phyloP scores from a whole-genome alignment of 257 asterid species.

The Schizonepeta tenuifolia region DNA sequence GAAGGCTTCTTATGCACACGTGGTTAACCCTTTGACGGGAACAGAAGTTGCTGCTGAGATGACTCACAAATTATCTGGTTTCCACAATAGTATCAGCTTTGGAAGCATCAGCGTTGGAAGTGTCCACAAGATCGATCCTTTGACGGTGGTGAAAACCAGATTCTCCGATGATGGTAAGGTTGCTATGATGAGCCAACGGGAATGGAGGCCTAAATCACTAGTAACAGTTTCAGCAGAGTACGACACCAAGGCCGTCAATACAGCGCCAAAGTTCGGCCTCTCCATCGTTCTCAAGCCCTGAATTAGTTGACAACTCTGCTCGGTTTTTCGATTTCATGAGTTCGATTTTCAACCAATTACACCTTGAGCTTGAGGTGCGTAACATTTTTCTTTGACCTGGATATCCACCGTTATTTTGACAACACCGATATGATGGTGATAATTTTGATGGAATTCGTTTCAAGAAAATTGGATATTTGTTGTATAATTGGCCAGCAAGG shows the following conservation, averaged over 20 bases:
- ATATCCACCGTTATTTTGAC: conserved; percentile 39
- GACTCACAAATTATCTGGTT: conserved; percentile 64
- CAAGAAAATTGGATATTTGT: conserved; percentile 34
- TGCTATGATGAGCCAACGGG: conserved; percentile 69
- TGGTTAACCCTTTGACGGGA: conserved; percentile 55
- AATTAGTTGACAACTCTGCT: conserved; percentile 36
- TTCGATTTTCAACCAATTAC: conserved; percentile 27
- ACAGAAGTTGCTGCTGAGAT: conserved; percentile 85
- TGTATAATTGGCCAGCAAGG: conserved; percentile 42
- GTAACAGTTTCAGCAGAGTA: conserved; percentile 81
- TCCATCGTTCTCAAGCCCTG: conserved; percentile 78
- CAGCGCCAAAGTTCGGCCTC: conserved; percentile 69
- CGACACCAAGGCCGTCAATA: conserved; percentile 54
- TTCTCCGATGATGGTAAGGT: conserved; percentile 71
- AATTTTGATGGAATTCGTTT: conserved; percentile 30
- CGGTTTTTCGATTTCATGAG: conserved; percentile 27
- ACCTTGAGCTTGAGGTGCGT: conserved; percentile 33
- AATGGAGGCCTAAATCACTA: conserved; percentile 85
- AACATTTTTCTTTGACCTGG: conserved; percentile 32
- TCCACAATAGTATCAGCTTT: conserved; percentile 68
- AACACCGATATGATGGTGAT: conserved; percentile 40
- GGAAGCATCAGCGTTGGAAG: conserved; percentile 82
- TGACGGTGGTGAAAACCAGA: conserved; percentile 68
- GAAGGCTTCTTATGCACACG: conserved; percentile 77
- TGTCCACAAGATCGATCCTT: conserved; percentile 56